phyloP scores from a whole-genome alignment of 1,284 basidiomycete genomes.

The Cystobasidium sp. region DNA sequence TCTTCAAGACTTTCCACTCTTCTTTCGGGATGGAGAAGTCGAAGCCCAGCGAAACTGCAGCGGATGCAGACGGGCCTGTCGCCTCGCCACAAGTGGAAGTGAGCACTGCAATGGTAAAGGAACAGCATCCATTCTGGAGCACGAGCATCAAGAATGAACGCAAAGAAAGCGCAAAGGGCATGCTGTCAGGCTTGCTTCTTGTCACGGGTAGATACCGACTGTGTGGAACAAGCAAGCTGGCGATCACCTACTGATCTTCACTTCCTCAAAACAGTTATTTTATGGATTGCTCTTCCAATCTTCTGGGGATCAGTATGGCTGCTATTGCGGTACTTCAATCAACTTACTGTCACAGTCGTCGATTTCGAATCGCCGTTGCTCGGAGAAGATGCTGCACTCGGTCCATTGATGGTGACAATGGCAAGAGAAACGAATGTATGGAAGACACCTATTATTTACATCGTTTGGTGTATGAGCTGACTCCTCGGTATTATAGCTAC shows the following conservation, averaged over 20 bases:
- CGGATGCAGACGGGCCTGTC: neutral
- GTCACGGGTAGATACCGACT: conserved; percentile 20
- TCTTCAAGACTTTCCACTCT: neutral
- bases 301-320: conserved; percentile 56
- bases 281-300: conserved; percentile 55
- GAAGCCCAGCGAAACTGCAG: neutral
- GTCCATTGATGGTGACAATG: conserved; percentile 32
- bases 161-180: conserved; percentile 20
- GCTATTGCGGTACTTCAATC: conserved; percentile 49
- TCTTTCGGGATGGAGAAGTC: neutral
- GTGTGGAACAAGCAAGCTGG: neutral
- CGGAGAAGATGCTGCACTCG: conserved; percentile 20
- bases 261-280: conserved; percentile 48
- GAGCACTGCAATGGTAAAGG: conserved; percentile 1
- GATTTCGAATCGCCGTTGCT: conserved; percentile 50
- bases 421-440: conserved; percentile 39
- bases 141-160: conserved; percentile 22
- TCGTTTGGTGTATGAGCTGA: neutral
- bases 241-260: neutral
- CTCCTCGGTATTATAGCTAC: neutral
- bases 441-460: neutral
- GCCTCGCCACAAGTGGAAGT: conserved; percentile 10
- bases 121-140: conserved; percentile 26
- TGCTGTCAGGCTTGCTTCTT: conserved; percentile 22
- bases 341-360: conserved; percentile 52